Evolutionary conservation across 2,329 filamentous ascomycete species (phyloP), one percentile per base, ranked within the genome.

Genomic region (Orbilia blumenaviensis): DNA sequence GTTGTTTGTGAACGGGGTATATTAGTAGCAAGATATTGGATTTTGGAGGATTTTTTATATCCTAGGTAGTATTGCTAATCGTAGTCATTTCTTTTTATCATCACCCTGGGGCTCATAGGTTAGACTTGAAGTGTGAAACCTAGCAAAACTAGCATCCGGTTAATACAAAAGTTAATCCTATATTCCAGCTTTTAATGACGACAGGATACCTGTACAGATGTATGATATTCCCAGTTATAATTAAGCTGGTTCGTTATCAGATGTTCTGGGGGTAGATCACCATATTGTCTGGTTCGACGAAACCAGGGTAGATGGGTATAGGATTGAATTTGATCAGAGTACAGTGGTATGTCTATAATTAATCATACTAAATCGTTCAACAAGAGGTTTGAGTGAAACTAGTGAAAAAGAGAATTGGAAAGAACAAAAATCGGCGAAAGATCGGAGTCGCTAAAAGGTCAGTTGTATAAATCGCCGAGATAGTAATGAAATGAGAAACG

Each of bases 121-220:
- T n/a, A n/a, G n/a, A n/a, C n/a, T n/a, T n/a, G n/a, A n/a, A n/a
- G n/a, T n/a, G n/a, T n/a, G n/a, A n/a, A n/a, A n/a, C n/a, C n/a
- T n/a, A n/a, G n/a, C n/a, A n/a, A n/a, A n/a, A n/a, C n/a, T n/a
- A n/a, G 52, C 52, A 56, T 56, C 25, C 38, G 32, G n/a, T 38
- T 56, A 56, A 56, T 56, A 56, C 32, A 56, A 56, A 56, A 56
- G 52, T 56, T 38, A 38, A 18, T 38, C 5, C 34, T 32, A 32
- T 56, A 18, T 38, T 38, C 23, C 21, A 23, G 9, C 9, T 48
- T 48, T 7, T 5, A 44, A 41, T 9, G 16, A n/a, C 6, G 6
- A 8, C 14, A 34, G 32, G 32, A 1, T 34, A 34, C n/a, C 6
- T 34, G 6, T 12, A 12, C 1, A 34, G 32, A 34, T 34, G 14